Percentiles rank a stretch among this genome's conserved stretches.
Conservation (phyloP, 73 alveolate species). For the Symbiodinium natans region DNA sequence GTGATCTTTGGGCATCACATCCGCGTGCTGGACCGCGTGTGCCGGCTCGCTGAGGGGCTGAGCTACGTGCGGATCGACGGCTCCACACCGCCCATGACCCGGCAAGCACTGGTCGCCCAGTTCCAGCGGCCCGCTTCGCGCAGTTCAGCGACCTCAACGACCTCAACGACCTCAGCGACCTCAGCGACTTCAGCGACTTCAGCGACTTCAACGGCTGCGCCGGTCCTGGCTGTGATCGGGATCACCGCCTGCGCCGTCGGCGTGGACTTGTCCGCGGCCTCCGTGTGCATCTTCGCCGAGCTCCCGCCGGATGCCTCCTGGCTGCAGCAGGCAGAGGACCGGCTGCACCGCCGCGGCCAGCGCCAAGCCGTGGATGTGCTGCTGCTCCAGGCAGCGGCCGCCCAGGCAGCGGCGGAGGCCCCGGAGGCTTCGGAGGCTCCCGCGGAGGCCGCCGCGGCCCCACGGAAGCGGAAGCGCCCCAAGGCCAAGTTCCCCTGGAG, state of each 20-base stretch:
- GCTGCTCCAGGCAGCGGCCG: slow-evolving; percentile 4
- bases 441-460: too few species aligned
- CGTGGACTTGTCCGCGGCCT: slow-evolving; percentile 51
- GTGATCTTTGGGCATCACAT: slow-evolving; percentile 62
- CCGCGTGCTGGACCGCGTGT: slow-evolving; percentile 56
- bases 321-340: slow-evolving; percentile 80
- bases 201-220: neutral
- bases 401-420: too few species aligned
- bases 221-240: slow-evolving; percentile 72
- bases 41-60: neutral
- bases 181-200: too few species aligned
- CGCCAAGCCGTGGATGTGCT: slow-evolving; percentile 68
- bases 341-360: slow-evolving; percentile 63
- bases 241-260: slow-evolving; percentile 91
- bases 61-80: neutral
- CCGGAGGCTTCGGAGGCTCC: too few species aligned
- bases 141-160: neutral
- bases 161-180: neutral
- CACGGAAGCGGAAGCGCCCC: too few species aligned
- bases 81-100: slow-evolving; percentile 67
- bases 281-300: slow-evolving; percentile 55
- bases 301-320: slow-evolving; percentile 67
- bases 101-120: slow-evolving; percentile 20
- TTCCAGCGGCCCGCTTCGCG: slow-evolving; percentile 7
- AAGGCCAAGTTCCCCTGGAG: too few species aligned